Evolutionary conservation across 2,329 filamentous ascomycete genomes (phyloP).

Genomic region (Microdochium paspali): DNA sequence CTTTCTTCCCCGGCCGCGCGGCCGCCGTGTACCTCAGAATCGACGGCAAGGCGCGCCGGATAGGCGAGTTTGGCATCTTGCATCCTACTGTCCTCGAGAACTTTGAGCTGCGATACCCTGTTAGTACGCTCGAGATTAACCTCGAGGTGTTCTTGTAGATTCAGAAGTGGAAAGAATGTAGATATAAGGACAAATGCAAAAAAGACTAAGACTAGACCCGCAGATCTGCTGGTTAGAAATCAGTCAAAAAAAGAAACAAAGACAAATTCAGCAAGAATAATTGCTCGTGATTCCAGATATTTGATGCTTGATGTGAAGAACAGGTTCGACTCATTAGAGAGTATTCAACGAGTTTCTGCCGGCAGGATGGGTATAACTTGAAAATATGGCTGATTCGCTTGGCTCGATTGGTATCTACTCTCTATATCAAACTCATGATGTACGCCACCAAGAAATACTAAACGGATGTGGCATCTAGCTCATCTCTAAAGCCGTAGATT

Average conservation of each 20-base stretch:
- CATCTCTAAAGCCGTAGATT: constrained; percentile 1
- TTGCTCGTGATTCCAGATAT: too few relatives aligned
- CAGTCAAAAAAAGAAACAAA: too few relatives aligned
- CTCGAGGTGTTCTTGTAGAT: constrained; percentile 79
- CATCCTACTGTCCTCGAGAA: constrained; percentile 90
- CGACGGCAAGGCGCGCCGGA: constrained; percentile 61
- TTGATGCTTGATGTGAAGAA: too few relatives aligned
- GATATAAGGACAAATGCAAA: too few relatives aligned
- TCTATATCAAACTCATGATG: constrained; percentile 1
- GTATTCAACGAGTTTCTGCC: too few relatives aligned
- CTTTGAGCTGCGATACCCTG: constrained; percentile 52
- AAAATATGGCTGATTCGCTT: too few relatives aligned
- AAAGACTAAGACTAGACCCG: too few relatives aligned
- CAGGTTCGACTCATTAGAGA: too few relatives aligned
- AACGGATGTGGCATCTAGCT: constrained; percentile 1
- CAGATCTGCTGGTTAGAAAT: too few relatives aligned
- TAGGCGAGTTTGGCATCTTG: constrained; percentile 89
- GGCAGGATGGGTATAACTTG: too few relatives aligned
- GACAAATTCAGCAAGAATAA: too few relatives aligned
- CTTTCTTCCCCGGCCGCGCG: constrained; percentile 85
- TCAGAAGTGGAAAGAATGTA: not conserved
- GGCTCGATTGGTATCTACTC: too few relatives aligned
- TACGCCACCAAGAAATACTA: not conserved
- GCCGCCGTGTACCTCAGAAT: constrained; percentile 75
- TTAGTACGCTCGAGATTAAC: constrained; percentile 90